Base-by-base conservation (phyloP, 2,329 filamentous ascomycete species). In the Dothistroma septosporum region DNA sequence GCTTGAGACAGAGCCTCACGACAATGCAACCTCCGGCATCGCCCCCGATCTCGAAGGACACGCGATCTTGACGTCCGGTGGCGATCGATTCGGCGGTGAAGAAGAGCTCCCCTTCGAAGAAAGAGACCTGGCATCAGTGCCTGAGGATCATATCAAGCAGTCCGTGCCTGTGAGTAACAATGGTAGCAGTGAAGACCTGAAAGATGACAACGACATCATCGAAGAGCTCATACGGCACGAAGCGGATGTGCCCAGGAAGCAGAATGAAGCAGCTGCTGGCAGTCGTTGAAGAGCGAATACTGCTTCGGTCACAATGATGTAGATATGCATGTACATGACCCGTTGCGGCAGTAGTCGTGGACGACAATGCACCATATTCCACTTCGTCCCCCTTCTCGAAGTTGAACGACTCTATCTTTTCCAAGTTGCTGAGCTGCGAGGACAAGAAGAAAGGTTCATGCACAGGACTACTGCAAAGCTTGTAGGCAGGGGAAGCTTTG, bases 51-150 rank as follows among this genome's bases (percentile, higher is more conserved):
- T 60, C 6, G 53, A 65, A 1, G 46, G 63, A 10, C 68, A 71
- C 37, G 68, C 64, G 10, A 68, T 60, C 28, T 31, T 67, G 16
- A 65, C 63, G 7, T 58, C 58, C 4, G 68, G 68, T 31, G 70
- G 70, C 8, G 70, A 72, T 32, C 65, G 61, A 22, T 72, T 73
- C 46, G 56, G 62, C 32, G 70, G 71, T n/a, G 70, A 71, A 47
- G 69, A 70, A 48, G 70, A 70, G 11, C 24, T 69, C 4, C 61
- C 46, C 9, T 54, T 71, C 21, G 64, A 65, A 35, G 68, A 69
- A 50, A 66, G 64, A 1, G 66, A 46, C 19, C 31, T 65, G 22
- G 21, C 8, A 24, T 35, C 21, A 50, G 5, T 21, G 28, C 11
- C 16, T 24, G 28, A 28, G 10, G 28, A 28, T 19, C 14, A n/a